Conservation (phyloP, 2,329 filamentous ascomycete genomes). For the Exserohilum rostratum region DNA sequence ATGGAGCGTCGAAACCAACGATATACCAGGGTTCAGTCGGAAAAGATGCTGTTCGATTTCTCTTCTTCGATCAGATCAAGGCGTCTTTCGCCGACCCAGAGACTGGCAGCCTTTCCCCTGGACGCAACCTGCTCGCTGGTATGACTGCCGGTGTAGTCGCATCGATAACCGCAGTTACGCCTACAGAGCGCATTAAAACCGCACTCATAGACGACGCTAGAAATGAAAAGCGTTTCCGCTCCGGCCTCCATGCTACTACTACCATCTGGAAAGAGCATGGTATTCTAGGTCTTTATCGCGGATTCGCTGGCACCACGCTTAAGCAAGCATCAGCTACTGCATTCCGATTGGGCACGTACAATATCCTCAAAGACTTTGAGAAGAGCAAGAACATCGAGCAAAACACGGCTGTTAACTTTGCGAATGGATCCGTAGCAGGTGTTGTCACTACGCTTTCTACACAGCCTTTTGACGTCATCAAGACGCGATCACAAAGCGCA, state of each 20-base stretch:
- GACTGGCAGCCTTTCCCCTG: constrained; percentile 62
- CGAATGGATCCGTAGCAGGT: constrained; percentile 66
- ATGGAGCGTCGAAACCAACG: constrained; percentile 15
- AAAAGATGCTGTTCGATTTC: constrained; percentile 70
- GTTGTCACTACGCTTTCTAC: constrained; percentile 65
- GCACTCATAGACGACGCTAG: constrained; percentile 68
- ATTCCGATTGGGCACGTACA: constrained; percentile 67
- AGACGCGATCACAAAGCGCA: constrained; percentile 67
- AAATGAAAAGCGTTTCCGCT: constrained; percentile 56
- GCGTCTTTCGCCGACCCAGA: constrained; percentile 61
- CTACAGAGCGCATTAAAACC: constrained; percentile 72
- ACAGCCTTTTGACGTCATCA: constrained; percentile 68
- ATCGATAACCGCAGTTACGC: constrained; percentile 69
- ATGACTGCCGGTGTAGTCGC: constrained; percentile 69
- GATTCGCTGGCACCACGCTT: constrained; percentile 65
- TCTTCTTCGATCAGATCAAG: constrained; percentile 70
- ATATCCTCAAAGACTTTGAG: constrained; percentile 66
- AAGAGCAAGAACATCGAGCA: constrained; percentile 55
- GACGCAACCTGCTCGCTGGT: constrained; percentile 65
- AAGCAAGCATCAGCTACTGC: constrained; percentile 68
- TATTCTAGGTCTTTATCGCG: constrained; percentile 62
- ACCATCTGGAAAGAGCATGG: constrained; percentile 61
- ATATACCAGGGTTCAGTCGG: constrained; percentile 58
- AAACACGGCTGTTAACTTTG: constrained; percentile 63
- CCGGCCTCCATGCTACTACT: constrained; percentile 58